Percentiles rank a stretch among this genome's conserved stretches.
These are phyloP conservation scores for Trematosphaeria pertusa DNA, from an alignment of 2,329 filamentous ascomycete species.

Conservation along the genomic window DNA sequence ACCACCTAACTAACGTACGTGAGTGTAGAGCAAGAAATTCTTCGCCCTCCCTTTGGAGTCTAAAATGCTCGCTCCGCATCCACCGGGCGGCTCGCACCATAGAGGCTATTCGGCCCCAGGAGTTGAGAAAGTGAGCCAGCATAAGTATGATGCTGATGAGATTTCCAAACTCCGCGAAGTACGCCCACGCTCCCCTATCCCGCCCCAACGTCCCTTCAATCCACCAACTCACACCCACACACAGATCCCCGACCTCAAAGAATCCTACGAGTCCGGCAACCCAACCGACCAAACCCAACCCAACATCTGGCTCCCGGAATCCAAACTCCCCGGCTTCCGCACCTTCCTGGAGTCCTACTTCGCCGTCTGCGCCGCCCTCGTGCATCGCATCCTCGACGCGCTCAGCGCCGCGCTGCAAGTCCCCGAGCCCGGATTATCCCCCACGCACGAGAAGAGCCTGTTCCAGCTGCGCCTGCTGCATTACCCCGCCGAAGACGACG, in stretches of 20 bases:
- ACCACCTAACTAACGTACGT: too few relatives aligned
- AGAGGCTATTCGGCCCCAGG: constrained; percentile 49
- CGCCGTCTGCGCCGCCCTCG: constrained; percentile 21
- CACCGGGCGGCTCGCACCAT: constrained; percentile 47
- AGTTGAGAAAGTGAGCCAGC: constrained; percentile 45
- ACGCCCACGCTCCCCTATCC: not conserved
- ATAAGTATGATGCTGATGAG: constrained; percentile 28
- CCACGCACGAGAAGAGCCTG: constrained; percentile 32
- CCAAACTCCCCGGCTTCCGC: constrained; percentile 48
- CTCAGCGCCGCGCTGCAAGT: constrained; percentile 34
- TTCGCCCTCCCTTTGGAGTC: constrained; percentile 44
- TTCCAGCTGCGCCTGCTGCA: constrained; percentile 49
- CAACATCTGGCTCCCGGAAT: constrained; percentile 52
- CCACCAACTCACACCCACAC: not conserved
- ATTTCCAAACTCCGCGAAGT: constrained; percentile 27
- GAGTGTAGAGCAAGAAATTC: constrained; percentile 45
- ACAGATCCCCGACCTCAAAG: constrained; percentile 40
- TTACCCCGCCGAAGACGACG: constrained; percentile 46
- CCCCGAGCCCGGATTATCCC: constrained; percentile 20
- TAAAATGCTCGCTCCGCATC: constrained; percentile 50
- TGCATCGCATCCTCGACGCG: constrained; percentile 34
- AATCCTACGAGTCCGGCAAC: constrained; percentile 45
- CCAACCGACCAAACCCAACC: constrained; percentile 34
- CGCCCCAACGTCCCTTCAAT: not conserved
- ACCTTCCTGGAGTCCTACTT: constrained; percentile 37